Base-by-base conservation (phyloP, 1,139 yeast genomes). In the Candida anutae region DNA sequence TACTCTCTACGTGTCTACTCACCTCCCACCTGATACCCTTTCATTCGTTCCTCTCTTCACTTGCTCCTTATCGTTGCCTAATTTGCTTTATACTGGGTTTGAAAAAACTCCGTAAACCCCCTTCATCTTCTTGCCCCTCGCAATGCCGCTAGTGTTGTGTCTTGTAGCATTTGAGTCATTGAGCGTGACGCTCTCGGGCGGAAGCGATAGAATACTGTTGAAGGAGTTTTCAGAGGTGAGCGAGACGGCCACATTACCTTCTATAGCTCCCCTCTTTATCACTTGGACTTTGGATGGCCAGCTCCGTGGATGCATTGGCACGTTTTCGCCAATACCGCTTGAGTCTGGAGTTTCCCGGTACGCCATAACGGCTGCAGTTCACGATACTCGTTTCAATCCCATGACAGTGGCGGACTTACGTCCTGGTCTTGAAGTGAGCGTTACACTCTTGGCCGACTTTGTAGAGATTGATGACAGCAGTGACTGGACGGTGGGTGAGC, bases 271-370 rank as follows among this genome's bases (percentile, higher is more conserved):
- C 1, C 53, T 90, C 21, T 90, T 90, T 55, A 79, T 90, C 19
- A 88, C 97, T 1, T 90, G 95, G 95, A 76, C 79, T 47, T 71
- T 68, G 26, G 42, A 57, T 26, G 52, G 64, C 30, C 57, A 62
- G 12, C 59, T 90, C 27, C 63, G 97, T 29, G 98, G 98, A 0
- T 90, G 98, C 47, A 90, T 90, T 32, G 98, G 98, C 1, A 88
- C 95, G 0, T 88, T 90, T 48, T 53, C 56, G 21, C 45, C 54
- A 11, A 42, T 55, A 25, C 48, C 51, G 3, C 44, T 83, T 6
- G 76, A 67, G 16, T 32, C 47, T 1, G 95, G 94, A 0, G 68
- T 87, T 2, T 48, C 56, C 15, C 61, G 67, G 26, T 90, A 78
- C 46, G 65, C 95, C 0, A 31, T 78, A 16, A 64, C 71, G 15